These are phyloP conservation scores for Boletus reticulatus DNA, from an alignment of 768 basidiomycete species.

Conservation along the genomic window DNA sequence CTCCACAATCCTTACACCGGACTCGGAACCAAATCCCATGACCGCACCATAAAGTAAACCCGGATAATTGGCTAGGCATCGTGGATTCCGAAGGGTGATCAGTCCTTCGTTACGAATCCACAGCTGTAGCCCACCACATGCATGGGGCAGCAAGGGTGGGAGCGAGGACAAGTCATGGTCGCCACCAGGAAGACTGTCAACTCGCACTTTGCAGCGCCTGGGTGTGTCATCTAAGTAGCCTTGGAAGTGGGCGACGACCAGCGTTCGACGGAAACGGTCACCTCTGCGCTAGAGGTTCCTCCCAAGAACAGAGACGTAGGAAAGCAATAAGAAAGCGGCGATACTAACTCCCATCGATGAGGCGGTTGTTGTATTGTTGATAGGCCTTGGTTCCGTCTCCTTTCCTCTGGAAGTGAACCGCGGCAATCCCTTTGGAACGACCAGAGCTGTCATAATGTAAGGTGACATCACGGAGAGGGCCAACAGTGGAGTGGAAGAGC, in stretches of 20 bases:
- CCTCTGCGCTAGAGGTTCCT: constrained; percentile 17
- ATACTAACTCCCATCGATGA: constrained; percentile 99
- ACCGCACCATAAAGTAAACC: constrained; percentile 29
- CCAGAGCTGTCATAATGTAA: constrained; percentile 84
- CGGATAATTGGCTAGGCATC: constrained; percentile 25
- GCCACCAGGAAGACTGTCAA: constrained; percentile 29
- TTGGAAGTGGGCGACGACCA: constrained; percentile 21
- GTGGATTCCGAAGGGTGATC: constrained; percentile 28
- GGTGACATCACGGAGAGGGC: constrained; percentile 78
- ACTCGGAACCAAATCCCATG: constrained; percentile 32
- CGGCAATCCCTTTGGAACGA: constrained; percentile 87
- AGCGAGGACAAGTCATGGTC: constrained; percentile 31
- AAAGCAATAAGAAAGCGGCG: constrained; percentile 45
- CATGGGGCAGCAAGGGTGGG: constrained; percentile 14
- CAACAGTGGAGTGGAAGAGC: constrained; percentile 88
- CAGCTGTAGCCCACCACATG: constrained; percentile 24
- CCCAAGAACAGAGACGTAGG: constrained; percentile 26
- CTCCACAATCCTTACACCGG: constrained; percentile 34
- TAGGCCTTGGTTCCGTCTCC: constrained; percentile 93
- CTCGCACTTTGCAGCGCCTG: constrained; percentile 30
- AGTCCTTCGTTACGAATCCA: constrained; percentile 25
- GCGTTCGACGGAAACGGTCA: constrained; percentile 20
- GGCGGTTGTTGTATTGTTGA: constrained; percentile 93
- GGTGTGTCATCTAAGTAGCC: constrained; percentile 23
- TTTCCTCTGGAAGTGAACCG: constrained; percentile 79